Base-by-base conservation (phyloP, 1,139 yeast species). In the Sugiyamaella xylanicola region DNA sequence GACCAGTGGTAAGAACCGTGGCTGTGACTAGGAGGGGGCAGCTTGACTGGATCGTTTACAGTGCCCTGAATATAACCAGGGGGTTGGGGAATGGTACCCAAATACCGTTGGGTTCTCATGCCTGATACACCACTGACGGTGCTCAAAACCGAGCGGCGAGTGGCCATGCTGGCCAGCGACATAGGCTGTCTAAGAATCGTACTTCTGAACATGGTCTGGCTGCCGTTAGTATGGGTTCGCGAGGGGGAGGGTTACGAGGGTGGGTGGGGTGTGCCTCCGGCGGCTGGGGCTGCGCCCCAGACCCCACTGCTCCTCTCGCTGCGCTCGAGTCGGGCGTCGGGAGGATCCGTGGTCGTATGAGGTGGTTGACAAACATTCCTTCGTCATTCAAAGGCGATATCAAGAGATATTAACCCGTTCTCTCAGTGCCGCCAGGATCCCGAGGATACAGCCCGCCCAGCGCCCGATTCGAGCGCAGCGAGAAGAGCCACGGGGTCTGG, bases 1-100 rank as follows among this genome's bases (percentile, higher is more conserved):
- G 90, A 76, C 97, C 97, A 91, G 76, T 91, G 97, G 70, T 82
- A 84, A 3, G 96, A 85, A 29, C 97, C 97, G 67, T 88, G 92
- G 62, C 78, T 72, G 65, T 78, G 76, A 68, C 81, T 78, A 1
- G 85, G 73, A 53, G 76, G 73, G 41, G 96, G 95, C 17, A 81
- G 76, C 49, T 80, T 80, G 63, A 81, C 84, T 4, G 96, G 87
- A 58, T 91, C 97, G 72, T 91, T 91, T 52, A 87, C 92, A 20
- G 86, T 81, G 16, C 95, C 96, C 9, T 73, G 74, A 59, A 72
- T 69, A 58, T 68, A 63, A 52, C 74, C 77, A 16, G 75, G 74
- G 15, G 75, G 75, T 63, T 72, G 74, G 48, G 74, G 74, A 48
- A 71, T 68, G 61, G 65, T 21, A 69, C 80, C 64, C 80, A 78